Evolutionary conservation across 257 asterid genomes (phyloP).

Genomic region (Eustoma russellianum): DNA sequence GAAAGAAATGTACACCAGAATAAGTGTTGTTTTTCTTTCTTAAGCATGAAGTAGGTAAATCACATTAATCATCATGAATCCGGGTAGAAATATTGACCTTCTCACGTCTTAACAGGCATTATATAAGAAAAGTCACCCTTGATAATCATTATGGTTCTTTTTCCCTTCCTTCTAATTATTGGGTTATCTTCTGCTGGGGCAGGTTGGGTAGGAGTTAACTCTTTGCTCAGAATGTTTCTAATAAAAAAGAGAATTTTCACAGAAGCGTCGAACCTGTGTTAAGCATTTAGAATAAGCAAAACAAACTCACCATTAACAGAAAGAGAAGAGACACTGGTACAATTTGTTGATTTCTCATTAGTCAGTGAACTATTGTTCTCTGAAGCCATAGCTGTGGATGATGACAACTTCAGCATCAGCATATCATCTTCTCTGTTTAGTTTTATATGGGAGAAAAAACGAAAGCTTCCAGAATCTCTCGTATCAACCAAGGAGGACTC

Average conservation of each 20-base stretch:
- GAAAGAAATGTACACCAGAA: slow-evolving; percentile 4
- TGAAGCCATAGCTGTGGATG: slow-evolving; percentile 32
- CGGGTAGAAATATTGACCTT: background rate
- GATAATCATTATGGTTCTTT: too few species aligned
- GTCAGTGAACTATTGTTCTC: slow-evolving; percentile 52
- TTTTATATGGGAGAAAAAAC: slow-evolving; percentile 20
- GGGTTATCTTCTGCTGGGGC: too few species aligned
- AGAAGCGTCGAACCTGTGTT: background rate
- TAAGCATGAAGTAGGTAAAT: background rate
- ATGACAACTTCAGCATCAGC: slow-evolving; percentile 47
- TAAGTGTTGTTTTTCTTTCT: background rate
- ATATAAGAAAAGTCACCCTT: background rate
- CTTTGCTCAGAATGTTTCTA: background rate
- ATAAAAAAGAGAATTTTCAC: background rate
- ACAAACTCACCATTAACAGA: slow-evolving; percentile 54
- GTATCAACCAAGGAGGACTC: slow-evolving; percentile 23
- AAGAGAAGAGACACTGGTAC: slow-evolving; percentile 53
- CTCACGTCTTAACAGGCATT: background rate
- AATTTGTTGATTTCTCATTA: slow-evolving; percentile 53
- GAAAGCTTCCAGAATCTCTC: slow-evolving; percentile 19
- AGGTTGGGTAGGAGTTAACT: too few species aligned
- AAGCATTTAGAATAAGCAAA: slow-evolving; percentile 1
- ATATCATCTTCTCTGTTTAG: slow-evolving; percentile 32
- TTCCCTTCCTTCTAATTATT: too few species aligned
- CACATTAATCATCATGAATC: background rate